Evolutionary conservation across 768 basidiomycete species (phyloP).

Genomic region (Pisolithus albus): DNA sequence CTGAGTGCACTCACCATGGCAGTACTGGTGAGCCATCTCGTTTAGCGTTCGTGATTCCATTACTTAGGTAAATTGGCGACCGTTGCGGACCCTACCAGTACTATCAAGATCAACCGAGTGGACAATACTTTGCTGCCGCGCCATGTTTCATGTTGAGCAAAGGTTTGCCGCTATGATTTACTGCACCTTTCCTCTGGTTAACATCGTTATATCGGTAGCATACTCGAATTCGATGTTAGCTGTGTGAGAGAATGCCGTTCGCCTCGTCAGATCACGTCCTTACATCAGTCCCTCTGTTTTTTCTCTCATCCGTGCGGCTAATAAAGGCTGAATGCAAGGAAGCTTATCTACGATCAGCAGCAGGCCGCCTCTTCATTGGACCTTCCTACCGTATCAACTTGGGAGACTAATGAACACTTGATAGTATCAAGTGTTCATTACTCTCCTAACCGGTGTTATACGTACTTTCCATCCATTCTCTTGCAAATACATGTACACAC

Average conservation of each 20-base stretch:
- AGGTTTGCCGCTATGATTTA: not conserved
- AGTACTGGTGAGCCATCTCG: constrained; percentile 5
- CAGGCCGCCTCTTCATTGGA: constrained; percentile 2
- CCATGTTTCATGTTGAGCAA: constrained; percentile 13
- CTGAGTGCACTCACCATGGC: constrained; percentile 6
- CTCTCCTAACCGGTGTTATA: not conserved
- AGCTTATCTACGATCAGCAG: constrained; percentile 2
- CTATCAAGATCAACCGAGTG: not conserved
- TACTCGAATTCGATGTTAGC: constrained; percentile 20
- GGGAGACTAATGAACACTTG: no score
- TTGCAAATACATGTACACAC: not conserved
- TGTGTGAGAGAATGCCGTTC: constrained; percentile 10
- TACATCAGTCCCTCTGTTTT: not conserved
- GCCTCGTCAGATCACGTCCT: not conserved
- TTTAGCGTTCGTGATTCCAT: not conserved
- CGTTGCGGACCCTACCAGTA: constrained; percentile 1
- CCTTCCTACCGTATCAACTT: constrained; percentile 15
- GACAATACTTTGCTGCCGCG: constrained; percentile 3
- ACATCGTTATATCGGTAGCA: constrained; percentile 7
- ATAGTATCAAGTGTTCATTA: not conserved
- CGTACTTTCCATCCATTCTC: not conserved
- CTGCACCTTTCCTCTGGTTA: not conserved
- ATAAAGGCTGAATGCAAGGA: constrained; percentile 5
- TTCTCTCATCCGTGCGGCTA: not conserved
- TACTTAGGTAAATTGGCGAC: no score